A percentile compares a stretch with the other conserved stretches of the same genome.
These are phyloP conservation scores for Lomentospora prolificans DNA, from an alignment of 2,329 filamentous ascomycete genomes.

Conservation along the genomic window DNA sequence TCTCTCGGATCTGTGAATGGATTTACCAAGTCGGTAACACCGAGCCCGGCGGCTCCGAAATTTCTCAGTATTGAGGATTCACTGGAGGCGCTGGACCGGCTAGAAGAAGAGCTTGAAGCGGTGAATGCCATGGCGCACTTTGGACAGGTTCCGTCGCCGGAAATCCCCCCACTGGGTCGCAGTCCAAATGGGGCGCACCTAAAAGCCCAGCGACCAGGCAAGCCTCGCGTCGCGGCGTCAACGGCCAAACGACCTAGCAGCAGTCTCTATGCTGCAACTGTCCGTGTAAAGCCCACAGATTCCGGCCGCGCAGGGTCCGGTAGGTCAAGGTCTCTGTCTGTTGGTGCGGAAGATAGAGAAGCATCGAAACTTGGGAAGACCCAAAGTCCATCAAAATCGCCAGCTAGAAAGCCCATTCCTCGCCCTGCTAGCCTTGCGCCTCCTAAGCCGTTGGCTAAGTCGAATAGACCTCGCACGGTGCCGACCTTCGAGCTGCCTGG, in stretches of 20 bases:
- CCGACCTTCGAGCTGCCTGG: conserved; percentile 53
- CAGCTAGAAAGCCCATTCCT: conserved; percentile 16
- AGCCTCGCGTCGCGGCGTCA: not conserved
- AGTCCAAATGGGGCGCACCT: not conserved
- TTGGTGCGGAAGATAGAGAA: not conserved
- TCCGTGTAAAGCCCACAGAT: conserved; percentile 29
- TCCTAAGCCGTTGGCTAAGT: conserved; percentile 38
- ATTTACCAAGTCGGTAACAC: not conserved
- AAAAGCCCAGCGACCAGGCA: not conserved
- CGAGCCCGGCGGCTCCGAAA: not conserved
- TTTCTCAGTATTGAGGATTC: conserved; percentile 46
- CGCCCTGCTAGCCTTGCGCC: conserved; percentile 32
- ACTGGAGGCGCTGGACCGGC: conserved; percentile 49
- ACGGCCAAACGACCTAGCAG: conserved; percentile 20
- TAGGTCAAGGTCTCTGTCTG: conserved; percentile 25
- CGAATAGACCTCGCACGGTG: conserved; percentile 42
- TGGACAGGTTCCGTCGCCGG: conserved; percentile 21
- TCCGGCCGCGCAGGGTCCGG: conserved; percentile 28
- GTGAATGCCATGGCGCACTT: conserved; percentile 30
- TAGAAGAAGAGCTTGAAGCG: conserved; percentile 53
- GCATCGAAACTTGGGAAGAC: conserved; percentile 12
- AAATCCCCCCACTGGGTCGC: conserved; percentile 10
- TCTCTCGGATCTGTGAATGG: not conserved
- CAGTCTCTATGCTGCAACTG: conserved; percentile 26
- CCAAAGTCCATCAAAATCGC: conserved; percentile 16